Conservation (phyloP, 2,329 filamentous ascomycete genomes). For the Penicillium sp. region DNA sequence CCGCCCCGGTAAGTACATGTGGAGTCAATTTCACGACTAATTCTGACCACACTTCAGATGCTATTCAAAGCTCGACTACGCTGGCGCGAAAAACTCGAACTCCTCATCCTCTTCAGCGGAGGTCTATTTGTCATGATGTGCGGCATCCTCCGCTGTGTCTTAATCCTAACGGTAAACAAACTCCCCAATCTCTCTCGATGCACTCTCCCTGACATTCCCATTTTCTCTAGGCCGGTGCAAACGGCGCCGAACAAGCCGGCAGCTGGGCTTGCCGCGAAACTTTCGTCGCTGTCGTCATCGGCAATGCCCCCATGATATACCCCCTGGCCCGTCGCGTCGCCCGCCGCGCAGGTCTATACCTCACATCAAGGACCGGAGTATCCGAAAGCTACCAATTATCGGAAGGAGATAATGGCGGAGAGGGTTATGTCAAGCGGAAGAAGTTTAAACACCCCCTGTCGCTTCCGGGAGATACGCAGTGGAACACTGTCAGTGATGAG, state of each 20-base stretch:
- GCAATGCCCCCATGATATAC: conserved; percentile 47
- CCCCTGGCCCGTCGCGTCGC: conserved; percentile 31
- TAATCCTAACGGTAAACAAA: conserved; percentile 47
- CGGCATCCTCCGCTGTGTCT: conserved; percentile 54
- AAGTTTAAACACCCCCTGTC: conserved; percentile 35
- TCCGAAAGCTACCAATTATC: conserved; percentile 28
- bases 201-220: background rate
- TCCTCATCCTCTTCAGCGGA: conserved; percentile 56
- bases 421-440: conserved; percentile 19
- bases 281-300: conserved; percentile 46
- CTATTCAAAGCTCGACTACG: conserved; percentile 54
- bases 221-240: conserved; percentile 30
- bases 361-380: conserved; percentile 17
- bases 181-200: no score
- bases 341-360: conserved; percentile 27
- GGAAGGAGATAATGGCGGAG: conserved; percentile 15
- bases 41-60: conserved; percentile 38
- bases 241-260: conserved; percentile 43
- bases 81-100: conserved; percentile 52
- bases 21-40: background rate
- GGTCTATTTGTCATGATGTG: conserved; percentile 57
- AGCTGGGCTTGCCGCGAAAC: conserved; percentile 49
- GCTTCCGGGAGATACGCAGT: conserved; percentile 31
- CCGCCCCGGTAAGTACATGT: conserved; percentile 49
- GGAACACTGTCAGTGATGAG: conserved; percentile 33